phyloP scores from a whole-genome alignment of 306 rosid species.

The Trifolium pratense region DNA sequence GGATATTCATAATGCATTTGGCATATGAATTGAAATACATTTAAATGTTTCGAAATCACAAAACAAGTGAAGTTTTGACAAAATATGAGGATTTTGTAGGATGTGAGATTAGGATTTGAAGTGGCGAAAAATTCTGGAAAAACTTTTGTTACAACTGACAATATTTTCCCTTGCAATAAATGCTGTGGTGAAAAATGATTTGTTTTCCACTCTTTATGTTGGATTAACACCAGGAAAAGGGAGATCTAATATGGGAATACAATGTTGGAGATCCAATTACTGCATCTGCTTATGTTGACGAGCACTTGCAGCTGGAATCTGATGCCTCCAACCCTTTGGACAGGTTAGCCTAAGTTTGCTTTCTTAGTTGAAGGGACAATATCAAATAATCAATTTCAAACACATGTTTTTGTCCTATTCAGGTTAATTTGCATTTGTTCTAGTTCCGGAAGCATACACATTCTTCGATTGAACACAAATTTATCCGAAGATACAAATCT shows the following conservation, averaged over 20 bases:
- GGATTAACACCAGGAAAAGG: constrained; percentile 62
- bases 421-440: constrained; percentile 82
- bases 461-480: constrained; percentile 58
- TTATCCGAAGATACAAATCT: constrained; percentile 21
- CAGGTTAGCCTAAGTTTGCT: constrained; percentile 55
- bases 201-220: constrained; percentile 28
- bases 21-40: not conserved
- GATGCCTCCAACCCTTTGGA: constrained; percentile 53
- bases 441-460: constrained; percentile 69
- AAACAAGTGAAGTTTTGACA: not conserved
- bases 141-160: too few species aligned
- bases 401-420: not conserved
- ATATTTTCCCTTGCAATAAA: not conserved
- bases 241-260: constrained; percentile 71
- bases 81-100: not conserved
- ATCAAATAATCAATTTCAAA: not conserved
- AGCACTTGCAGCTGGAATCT: constrained; percentile 57
- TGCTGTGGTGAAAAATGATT: constrained; percentile 13
- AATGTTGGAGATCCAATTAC: constrained; percentile 80
- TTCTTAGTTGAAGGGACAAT: not conserved
- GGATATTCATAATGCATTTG: not conserved
- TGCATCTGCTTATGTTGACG: constrained; percentile 83
- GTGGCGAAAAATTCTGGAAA: not conserved
- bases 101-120: not conserved
- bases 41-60: not conserved